A percentile compares a stretch with the other conserved stretches of the same genome.
Conservation (phyloP, 768 basidiomycete species). For the Rubroboletus pulcherrimus region DNA sequence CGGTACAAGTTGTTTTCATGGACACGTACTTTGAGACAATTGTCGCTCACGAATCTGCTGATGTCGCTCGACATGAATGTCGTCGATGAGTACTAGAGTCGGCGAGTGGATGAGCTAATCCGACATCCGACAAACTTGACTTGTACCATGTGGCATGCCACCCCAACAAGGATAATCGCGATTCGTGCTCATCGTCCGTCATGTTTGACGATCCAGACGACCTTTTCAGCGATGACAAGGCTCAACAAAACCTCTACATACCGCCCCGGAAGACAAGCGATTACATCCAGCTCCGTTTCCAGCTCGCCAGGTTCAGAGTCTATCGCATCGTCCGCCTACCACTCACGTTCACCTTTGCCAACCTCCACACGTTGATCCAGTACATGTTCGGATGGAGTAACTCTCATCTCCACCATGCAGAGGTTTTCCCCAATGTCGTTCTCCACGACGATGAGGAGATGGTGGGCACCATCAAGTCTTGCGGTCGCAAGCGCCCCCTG, state of each 20-base stretch:
- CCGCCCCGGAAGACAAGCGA: conserved; percentile 11
- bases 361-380: conserved; percentile 28
- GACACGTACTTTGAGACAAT: conserved; percentile 57
- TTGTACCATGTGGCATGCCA: neutral
- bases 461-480: conserved; percentile 21
- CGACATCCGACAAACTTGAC: neutral
- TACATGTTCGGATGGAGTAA: conserved; percentile 33
- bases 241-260: neutral
- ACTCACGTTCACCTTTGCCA: conserved; percentile 29
- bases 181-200: neutral
- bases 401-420: conserved; percentile 21
- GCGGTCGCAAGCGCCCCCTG: conserved; percentile 16
- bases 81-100: neutral
- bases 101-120: neutral
- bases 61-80: conserved; percentile 57
- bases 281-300: conserved; percentile 30
- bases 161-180: neutral
- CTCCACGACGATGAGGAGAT: conserved; percentile 11
- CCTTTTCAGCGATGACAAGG: neutral
- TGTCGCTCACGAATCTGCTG: conserved; percentile 74
- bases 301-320: conserved; percentile 27
- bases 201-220: conserved; percentile 9
- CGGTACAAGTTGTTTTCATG: neutral
- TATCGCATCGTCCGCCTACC: conserved; percentile 24
- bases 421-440: conserved; percentile 21